A percentile compares a stretch with the other conserved stretches of the same genome.
phyloP scores from a whole-genome alignment of 768 basidiomycete species.

The Lentinula raphanica region DNA sequence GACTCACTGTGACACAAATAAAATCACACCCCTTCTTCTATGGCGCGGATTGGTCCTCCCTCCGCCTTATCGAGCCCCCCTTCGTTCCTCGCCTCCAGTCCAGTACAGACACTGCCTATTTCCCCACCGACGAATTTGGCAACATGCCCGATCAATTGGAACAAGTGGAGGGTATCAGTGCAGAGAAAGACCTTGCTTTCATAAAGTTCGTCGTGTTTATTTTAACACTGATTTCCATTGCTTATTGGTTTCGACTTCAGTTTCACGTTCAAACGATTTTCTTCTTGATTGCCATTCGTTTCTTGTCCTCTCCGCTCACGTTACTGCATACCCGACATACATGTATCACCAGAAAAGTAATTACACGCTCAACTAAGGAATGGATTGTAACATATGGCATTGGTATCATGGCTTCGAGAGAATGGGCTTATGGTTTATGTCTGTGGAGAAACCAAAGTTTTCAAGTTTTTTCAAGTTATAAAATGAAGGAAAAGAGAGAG shows the following conservation, averaged over 20 bases:
- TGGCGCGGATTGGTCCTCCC: conserved; percentile 89
- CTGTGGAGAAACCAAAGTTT: too few species aligned
- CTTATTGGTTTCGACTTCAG: conserved; percentile 30
- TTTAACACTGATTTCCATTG: not conserved
- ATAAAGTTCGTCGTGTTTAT: conserved; percentile 40
- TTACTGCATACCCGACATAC: not conserved
- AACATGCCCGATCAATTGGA: conserved; percentile 60
- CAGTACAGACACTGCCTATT: conserved; percentile 92
- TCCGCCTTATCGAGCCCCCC: conserved; percentile 92
- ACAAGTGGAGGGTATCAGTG: conserved; percentile 53
- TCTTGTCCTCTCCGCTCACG: not conserved
- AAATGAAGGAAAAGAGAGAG: too few species aligned
- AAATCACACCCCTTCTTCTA: conserved; percentile 92
- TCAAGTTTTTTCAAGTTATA: too few species aligned
- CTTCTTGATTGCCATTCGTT: not conserved
- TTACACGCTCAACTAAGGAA: not conserved
- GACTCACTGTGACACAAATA: conserved; percentile 79
- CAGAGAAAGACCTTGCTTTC: conserved; percentile 67
- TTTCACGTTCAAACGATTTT: conserved; percentile 80
- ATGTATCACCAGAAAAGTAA: conserved; percentile 3
- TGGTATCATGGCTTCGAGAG: too few species aligned
- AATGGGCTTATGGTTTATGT: too few species aligned
- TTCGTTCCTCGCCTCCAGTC: conserved; percentile 92
- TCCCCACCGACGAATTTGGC: conserved; percentile 90
- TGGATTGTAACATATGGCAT: conserved; percentile 7